These are phyloP conservation scores for Phytopythium cucurbitacearum DNA, from an alignment of 352 stramenopile genomes.

Conservation along the genomic window DNA sequence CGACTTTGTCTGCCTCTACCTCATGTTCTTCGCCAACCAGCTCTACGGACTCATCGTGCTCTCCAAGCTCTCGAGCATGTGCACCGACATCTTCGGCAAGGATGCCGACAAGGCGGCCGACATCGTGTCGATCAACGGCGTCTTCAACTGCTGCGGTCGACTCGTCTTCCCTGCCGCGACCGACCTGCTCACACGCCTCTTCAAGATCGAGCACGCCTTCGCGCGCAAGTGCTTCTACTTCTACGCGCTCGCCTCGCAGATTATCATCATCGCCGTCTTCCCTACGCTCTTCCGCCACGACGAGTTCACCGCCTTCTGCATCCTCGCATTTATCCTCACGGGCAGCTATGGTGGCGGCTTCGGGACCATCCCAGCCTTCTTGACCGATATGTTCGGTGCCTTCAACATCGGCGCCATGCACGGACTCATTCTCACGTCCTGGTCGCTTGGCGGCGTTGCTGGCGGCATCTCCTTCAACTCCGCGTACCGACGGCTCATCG, in stretches of 20 bases:
- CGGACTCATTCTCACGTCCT: conserved; percentile 75
- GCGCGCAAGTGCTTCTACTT: conserved; percentile 57
- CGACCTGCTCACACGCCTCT: conserved; percentile 31
- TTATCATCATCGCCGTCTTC: conserved; percentile 53
- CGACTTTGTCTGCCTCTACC: conserved; percentile 66
- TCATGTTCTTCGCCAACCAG: conserved; percentile 68
- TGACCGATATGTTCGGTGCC: conserved; percentile 83
- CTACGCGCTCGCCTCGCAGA: conserved; percentile 51
- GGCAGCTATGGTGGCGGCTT: conserved; percentile 71
- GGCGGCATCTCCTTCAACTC: conserved; percentile 72
- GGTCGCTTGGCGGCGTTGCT: conserved; percentile 72
- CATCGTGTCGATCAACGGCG: conserved; percentile 60
- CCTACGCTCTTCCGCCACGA: conserved; percentile 53
- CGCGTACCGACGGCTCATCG: conserved; percentile 35
- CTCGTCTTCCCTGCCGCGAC: conserved; percentile 44
- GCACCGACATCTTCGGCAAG: conserved; percentile 42
- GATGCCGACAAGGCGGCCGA: conserved; percentile 27
- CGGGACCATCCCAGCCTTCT: conserved; percentile 68
- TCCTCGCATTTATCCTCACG: conserved; percentile 64
- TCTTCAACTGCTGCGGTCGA: conserved; percentile 54
- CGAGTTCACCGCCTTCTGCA: conserved; percentile 53
- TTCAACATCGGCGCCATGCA: conserved; percentile 84
- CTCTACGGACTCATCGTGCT: conserved; percentile 65
- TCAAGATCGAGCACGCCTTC: conserved; percentile 45
- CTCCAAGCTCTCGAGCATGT: conserved; percentile 60